These are phyloP conservation scores for Globisporangium splendens DNA, from an alignment of 352 stramenopile genomes.

Conservation along the genomic window DNA sequence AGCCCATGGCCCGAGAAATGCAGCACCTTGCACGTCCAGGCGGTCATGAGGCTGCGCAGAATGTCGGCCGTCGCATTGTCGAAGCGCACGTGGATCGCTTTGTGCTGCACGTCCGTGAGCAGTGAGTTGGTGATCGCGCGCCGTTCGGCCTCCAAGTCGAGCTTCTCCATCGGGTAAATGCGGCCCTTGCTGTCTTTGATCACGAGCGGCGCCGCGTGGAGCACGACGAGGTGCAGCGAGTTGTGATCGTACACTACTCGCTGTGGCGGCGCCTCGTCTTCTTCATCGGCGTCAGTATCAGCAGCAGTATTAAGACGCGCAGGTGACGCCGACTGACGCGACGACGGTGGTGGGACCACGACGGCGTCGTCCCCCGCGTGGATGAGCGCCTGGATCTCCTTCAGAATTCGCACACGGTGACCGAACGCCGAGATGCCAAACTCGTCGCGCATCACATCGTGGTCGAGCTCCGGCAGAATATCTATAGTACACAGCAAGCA, in stretches of 20 bases:
- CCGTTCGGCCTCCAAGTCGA: conserved; percentile 71
- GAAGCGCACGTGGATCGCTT: conserved; percentile 73
- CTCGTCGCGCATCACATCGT: conserved; percentile 61
- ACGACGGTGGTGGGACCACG: not conserved
- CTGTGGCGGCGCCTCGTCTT: not conserved
- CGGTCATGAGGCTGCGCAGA: conserved; percentile 74
- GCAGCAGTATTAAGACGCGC: conserved; percentile 3
- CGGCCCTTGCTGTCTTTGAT: conserved; percentile 67
- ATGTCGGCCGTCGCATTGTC: conserved; percentile 77
- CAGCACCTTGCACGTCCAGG: conserved; percentile 65
- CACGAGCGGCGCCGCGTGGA: conserved; percentile 76
- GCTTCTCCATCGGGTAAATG: conserved; percentile 84
- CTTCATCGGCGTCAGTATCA: not conserved
- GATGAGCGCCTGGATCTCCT: conserved; percentile 50
- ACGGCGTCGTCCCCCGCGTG: not conserved
- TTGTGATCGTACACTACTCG: conserved; percentile 27
- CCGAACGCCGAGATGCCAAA: conserved; percentile 59
- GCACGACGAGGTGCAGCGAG: conserved; percentile 70
- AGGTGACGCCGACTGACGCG: not conserved
- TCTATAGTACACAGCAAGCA: conserved; percentile 13
- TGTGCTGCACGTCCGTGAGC: conserved; percentile 66
- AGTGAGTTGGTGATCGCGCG: conserved; percentile 67
- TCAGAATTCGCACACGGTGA: conserved; percentile 53
- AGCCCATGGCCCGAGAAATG: conserved; percentile 81
- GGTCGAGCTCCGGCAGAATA: conserved; percentile 57